A percentile compares a stretch with the other conserved stretches of the same genome.
phyloP scores from a whole-genome alignment of 2,329 filamentous ascomycete species.

The Colletotrichum siamense region DNA sequence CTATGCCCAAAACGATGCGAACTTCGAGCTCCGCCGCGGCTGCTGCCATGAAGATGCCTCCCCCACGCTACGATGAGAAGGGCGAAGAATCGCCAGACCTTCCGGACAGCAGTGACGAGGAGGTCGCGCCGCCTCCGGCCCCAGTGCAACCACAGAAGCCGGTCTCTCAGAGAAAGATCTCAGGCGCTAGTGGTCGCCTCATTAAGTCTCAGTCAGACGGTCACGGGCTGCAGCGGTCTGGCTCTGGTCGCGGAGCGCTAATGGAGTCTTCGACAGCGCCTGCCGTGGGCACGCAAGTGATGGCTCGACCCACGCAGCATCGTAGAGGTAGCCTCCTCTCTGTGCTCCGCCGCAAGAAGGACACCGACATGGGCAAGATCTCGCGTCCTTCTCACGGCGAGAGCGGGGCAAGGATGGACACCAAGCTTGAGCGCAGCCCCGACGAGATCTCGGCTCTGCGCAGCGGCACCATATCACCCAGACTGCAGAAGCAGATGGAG shows the following conservation, averaged over 20 bases:
- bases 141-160: constrained; percentile 19
- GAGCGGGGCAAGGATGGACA: constrained; percentile 67
- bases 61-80: constrained; percentile 47
- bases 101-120: constrained; percentile 63
- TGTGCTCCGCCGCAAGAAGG: constrained; percentile 71
- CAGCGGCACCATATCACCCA: constrained; percentile 32
- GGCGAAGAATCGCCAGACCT: constrained; percentile 60
- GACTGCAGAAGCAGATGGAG: constrained; percentile 30
- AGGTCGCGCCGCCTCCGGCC: not conserved
- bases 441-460: constrained; percentile 56
- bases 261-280: constrained; percentile 25
- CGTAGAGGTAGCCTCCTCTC: constrained; percentile 59
- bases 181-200: constrained; percentile 12
- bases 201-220: constrained; percentile 26
- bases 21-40: constrained; percentile 38
- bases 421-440: constrained; percentile 63
- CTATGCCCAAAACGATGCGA: constrained; percentile 40
- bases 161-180: constrained; percentile 22
- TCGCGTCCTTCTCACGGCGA: constrained; percentile 58
- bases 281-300: constrained; percentile 23
- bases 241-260: constrained; percentile 46
- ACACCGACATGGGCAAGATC: constrained; percentile 55
- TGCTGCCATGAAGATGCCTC: constrained; percentile 37
- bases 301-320: constrained; percentile 33
- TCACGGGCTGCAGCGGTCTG: constrained; percentile 39